These are phyloP conservation scores for Xylaria sp. DNA, from an alignment of 2,329 filamentous ascomycete species.

Conservation along the genomic window DNA sequence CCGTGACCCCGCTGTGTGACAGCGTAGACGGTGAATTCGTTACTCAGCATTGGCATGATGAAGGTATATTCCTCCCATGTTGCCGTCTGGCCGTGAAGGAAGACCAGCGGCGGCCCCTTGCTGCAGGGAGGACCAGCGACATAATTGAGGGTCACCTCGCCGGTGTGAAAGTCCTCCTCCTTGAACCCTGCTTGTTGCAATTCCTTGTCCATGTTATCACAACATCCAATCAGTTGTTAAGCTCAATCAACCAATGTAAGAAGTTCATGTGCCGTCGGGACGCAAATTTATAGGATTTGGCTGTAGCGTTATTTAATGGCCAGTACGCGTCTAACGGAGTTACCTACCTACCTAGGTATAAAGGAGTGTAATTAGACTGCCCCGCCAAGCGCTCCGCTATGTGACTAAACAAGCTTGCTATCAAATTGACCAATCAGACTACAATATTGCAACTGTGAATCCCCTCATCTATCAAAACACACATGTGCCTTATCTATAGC, in stretches of 20 bases:
- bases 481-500: neutral
- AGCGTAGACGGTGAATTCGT: slow-evolving; percentile 24
- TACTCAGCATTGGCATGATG: slow-evolving; percentile 23
- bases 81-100: slow-evolving; percentile 22
- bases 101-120: slow-evolving; percentile 20
- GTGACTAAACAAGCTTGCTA: too few relatives aligned
- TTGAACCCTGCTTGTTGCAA: slow-evolving; percentile 18
- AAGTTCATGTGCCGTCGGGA: neutral
- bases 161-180: slow-evolving; percentile 17
- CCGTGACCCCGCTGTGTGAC: slow-evolving; percentile 21
- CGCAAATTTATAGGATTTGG: neutral
- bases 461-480: neutral
- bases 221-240: neutral
- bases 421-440: too few relatives aligned
- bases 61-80: slow-evolving; percentile 29
- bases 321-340: too few relatives aligned
- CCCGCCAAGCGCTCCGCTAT: too few relatives aligned
- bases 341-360: too few relatives aligned
- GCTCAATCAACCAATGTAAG: neutral
- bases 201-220: slow-evolving; percentile 22
- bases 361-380: neutral
- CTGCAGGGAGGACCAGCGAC: slow-evolving; percentile 3
- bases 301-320: neutral
- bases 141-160: slow-evolving; percentile 25
- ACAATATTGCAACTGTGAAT: neutral